These are phyloP conservation scores for Talaromyces sp. DNA, from an alignment of 2,329 filamentous ascomycete species.

Conservation along the genomic window DNA sequence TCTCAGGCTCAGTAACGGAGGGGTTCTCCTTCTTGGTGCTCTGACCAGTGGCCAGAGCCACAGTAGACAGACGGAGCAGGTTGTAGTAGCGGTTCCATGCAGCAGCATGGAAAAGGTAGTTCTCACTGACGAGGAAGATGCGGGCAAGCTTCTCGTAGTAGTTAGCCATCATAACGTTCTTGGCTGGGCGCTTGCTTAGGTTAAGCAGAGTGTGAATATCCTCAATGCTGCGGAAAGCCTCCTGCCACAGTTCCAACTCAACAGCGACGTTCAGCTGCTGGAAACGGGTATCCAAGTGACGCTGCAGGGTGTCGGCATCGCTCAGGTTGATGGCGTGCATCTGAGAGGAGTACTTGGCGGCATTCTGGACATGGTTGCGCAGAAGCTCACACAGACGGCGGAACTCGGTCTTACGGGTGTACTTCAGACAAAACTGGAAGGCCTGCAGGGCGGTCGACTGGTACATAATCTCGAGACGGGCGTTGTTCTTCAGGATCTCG, in stretches of 20 bases:
- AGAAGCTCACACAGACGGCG: constrained; percentile 96
- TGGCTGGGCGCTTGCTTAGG: constrained; percentile 95
- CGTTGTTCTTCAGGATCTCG: constrained; percentile 99
- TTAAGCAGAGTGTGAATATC: constrained; percentile 97
- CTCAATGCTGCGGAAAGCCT: constrained; percentile 98
- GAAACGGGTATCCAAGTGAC: constrained; percentile 96
- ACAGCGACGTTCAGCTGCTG: constrained; percentile 98
- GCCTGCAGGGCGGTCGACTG: constrained; percentile 97
- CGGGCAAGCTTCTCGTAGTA: constrained; percentile 99
- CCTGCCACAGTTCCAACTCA: constrained; percentile 97
- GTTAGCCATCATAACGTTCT: constrained; percentile 99
- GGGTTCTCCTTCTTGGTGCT: constrained; percentile 95
- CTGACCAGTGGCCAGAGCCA: constrained; percentile 79
- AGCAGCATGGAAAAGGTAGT: constrained; percentile 98
- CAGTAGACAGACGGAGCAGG: constrained; percentile 86
- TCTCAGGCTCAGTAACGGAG: constrained; percentile 81
- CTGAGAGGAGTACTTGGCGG: constrained; percentile 97
- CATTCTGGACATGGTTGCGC: constrained; percentile 97
- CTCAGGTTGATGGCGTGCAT: constrained; percentile 99
- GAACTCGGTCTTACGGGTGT: constrained; percentile 98
- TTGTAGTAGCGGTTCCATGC: constrained; percentile 98
- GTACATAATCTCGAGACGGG: constrained; percentile 94
- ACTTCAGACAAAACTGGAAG: constrained; percentile 98
- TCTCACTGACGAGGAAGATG: constrained; percentile 98
- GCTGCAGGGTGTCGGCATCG: constrained; percentile 94